phyloP scores from a whole-genome alignment of 805 yeast genomes.

The Starmerella scarabaei region DNA sequence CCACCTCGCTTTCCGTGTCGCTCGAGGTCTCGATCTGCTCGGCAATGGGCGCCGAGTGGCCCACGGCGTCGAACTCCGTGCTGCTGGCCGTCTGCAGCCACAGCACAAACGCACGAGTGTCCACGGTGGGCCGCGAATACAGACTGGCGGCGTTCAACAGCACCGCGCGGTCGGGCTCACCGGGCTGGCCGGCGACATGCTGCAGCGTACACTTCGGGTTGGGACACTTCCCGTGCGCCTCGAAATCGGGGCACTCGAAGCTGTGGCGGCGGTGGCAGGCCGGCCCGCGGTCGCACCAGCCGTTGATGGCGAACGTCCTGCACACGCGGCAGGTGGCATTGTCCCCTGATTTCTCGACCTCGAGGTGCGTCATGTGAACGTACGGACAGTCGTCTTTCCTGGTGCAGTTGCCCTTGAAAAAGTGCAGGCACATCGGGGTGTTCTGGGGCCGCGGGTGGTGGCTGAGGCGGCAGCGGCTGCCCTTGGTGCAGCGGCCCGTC shows the following conservation, averaged over 20 bases:
- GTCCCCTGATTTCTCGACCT: slow-evolving; percentile 21
- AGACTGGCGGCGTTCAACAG: not conserved
- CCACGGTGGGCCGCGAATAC: not conserved
- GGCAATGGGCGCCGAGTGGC: not conserved
- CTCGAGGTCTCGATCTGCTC: not conserved
- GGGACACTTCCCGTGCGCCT: slow-evolving; percentile 47
- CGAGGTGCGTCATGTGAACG: slow-evolving; percentile 35
- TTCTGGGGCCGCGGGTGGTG: slow-evolving; percentile 50
- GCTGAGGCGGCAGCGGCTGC: slow-evolving; percentile 39
- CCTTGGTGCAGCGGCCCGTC: slow-evolving; percentile 35
- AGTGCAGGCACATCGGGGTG: slow-evolving; percentile 46
- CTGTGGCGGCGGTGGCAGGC: slow-evolving; percentile 45
- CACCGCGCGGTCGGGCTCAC: not conserved
- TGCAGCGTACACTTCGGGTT: slow-evolving; percentile 40
- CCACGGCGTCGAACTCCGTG: not conserved
- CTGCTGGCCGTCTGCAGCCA: not conserved
- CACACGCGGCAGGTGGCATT: slow-evolving; percentile 31
- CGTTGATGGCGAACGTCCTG: slow-evolving; percentile 52
- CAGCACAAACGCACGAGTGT: not conserved
- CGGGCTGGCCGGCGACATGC: slow-evolving; percentile 27
- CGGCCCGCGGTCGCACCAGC: slow-evolving; percentile 53
- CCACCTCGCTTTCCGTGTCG: not conserved
- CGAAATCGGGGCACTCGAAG: slow-evolving; percentile 59
- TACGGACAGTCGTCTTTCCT: slow-evolving; percentile 38
- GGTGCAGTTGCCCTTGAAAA: slow-evolving; percentile 36